Percentiles rank a stretch among this genome's conserved stretches.
phyloP scores from a whole-genome alignment of 2,329 filamentous ascomycete species.

The Harringtonia aguacate region DNA sequence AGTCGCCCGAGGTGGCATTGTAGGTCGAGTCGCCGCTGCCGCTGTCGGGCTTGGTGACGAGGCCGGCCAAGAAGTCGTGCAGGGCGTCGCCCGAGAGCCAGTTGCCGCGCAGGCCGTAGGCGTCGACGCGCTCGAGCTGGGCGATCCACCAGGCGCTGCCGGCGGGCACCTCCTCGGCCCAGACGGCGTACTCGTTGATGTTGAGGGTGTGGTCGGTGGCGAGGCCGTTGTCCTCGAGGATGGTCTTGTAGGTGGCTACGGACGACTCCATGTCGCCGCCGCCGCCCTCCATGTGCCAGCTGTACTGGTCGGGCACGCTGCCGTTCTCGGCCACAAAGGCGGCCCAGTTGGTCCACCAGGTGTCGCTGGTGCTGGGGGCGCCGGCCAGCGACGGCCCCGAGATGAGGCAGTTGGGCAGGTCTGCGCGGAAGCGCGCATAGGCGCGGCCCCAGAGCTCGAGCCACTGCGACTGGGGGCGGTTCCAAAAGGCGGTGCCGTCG shows the following conservation, averaged over 20 bases:
- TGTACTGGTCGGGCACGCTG: slow-evolving; percentile 30
- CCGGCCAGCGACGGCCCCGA: slow-evolving; percentile 26
- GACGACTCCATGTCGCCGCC: slow-evolving; percentile 18
- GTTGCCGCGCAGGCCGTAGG: slow-evolving; percentile 31
- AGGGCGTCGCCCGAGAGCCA: slow-evolving; percentile 28
- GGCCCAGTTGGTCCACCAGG: slow-evolving; percentile 30
- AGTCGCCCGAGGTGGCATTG: background rate
- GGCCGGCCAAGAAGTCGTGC: slow-evolving; percentile 31
- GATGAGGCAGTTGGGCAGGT: slow-evolving; percentile 14
- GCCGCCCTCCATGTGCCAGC: slow-evolving; percentile 28
- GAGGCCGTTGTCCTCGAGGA: slow-evolving; percentile 19
- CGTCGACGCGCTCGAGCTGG: slow-evolving; percentile 32
- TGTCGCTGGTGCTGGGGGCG: slow-evolving; percentile 19
- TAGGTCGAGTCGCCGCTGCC: background rate
- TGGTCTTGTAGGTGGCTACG: slow-evolving; percentile 14
- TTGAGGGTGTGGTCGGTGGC: slow-evolving; percentile 24
- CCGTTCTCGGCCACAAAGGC: slow-evolving; percentile 22
- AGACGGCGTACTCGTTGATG: slow-evolving; percentile 36
- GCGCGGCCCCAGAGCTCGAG: slow-evolving; percentile 24
- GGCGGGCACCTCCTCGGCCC: slow-evolving; percentile 28
- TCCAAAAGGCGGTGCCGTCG: slow-evolving; percentile 26
- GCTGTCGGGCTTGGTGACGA: slow-evolving; percentile 16
- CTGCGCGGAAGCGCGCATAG: slow-evolving; percentile 17
- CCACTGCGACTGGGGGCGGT: slow-evolving; percentile 26
- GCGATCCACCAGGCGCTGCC: slow-evolving; percentile 33